Conservation (phyloP, 116 monocot species). For the Zostera marina region DNA sequence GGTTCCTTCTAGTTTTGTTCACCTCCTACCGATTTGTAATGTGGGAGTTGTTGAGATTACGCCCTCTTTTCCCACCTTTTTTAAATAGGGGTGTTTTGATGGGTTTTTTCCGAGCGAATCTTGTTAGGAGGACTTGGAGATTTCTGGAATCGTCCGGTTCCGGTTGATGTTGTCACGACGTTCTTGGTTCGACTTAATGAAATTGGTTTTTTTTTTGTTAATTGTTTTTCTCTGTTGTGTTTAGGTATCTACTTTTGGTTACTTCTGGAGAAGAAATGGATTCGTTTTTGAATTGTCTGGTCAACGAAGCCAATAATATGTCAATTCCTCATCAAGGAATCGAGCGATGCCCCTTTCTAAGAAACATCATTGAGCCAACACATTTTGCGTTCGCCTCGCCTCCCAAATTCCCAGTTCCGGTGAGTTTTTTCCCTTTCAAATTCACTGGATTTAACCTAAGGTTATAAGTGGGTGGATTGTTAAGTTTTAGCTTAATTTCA, state of each 20-base stretch:
- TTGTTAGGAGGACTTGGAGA: too few species aligned
- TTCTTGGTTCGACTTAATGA: not conserved
- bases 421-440: constrained; percentile 12
- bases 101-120: too few species aligned
- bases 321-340: constrained; percentile 31
- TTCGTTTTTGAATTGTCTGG: constrained; percentile 11
- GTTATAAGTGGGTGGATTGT: not conserved
- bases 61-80: not conserved
- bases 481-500: constrained; percentile 3
- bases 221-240: not conserved
- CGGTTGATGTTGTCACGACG: too few species aligned
- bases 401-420: constrained; percentile 25
- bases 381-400: constrained; percentile 50
- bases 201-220: not conserved
- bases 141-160: too few species aligned
- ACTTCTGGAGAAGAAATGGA: constrained; percentile 14
- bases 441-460: not conserved
- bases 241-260: not conserved
- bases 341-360: constrained; percentile 66
- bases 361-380: constrained; percentile 69
- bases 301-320: constrained; percentile 18
- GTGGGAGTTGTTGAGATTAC: not conserved
- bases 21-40: not conserved
- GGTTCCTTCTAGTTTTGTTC: not conserved
- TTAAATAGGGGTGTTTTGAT: not conserved